Base-by-base conservation (phyloP, 2,329 filamentous ascomycete species). In the Phialemoniopsis sp. region DNA sequence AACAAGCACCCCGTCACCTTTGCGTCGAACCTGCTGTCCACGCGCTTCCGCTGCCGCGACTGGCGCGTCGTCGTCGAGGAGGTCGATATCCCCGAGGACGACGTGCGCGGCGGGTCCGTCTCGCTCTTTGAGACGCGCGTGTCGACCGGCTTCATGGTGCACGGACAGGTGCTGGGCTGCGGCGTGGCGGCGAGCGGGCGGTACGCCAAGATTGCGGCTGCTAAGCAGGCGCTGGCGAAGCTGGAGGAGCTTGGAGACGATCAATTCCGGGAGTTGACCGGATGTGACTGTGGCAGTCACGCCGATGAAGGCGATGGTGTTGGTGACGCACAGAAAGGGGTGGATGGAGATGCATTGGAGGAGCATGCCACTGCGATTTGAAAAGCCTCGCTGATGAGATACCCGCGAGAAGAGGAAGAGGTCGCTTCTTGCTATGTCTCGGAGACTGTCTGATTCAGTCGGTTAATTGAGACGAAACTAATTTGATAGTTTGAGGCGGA, bases 1-100 rank as follows among this genome's bases (percentile, higher is more conserved):
- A 88, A 85, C 52, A 86, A 86, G 28, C 90, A 97, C 50, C 91
- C 91, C 0, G 84, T 87, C 4, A 95, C 87, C 0, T 78, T 78
- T 32, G 70, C 95, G 1, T 68, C 78, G 31, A 78, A 79, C 33
- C 68, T 78, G 44, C 67, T 96, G 43, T 68, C 76, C 8, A 68
- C 72, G 10, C 71, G 78, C 10, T 82, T 89, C 44, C 76, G 72
- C 19, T 96, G 91, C 58, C 63, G 42, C 3, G 58, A 68, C 38
- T 80, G 74, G 70, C 70, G 79, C 8, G 57, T 83, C 36, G 66
- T 76, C 46, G 64, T 70, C 10, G 65, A 70, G 30, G 76, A 79
- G 49, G 21, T 26, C 21, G 21, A 26, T 10, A 60, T 72, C 13
- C 67, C 67, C 1, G 64, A 55, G 39, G 44, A 56, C 55, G 13